Percentiles rank a stretch among this genome's conserved stretches.
These are phyloP conservation scores for Suillus subluteus DNA, from an alignment of 768 basidiomycete species.

Conservation along the genomic window DNA sequence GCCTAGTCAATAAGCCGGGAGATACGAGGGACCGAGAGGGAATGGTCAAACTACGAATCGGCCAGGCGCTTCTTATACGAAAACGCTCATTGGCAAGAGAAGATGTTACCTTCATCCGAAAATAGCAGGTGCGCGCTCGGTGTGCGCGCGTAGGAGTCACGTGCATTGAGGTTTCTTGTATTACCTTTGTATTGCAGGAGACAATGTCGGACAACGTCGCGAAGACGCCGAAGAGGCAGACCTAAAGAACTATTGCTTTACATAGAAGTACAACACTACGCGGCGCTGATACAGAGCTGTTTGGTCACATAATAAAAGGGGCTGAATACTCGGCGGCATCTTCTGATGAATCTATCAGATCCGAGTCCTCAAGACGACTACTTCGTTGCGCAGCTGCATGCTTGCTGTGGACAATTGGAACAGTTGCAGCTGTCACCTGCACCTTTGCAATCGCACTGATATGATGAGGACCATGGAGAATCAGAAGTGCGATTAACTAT, in stretches of 20 bases:
- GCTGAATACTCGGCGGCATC: neutral
- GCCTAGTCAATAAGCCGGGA: slow-evolving; percentile 21
- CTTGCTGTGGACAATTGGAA: slow-evolving; percentile 14
- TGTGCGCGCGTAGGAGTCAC: slow-evolving; percentile 7
- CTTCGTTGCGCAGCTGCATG: slow-evolving; percentile 24
- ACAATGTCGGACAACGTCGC: slow-evolving; percentile 6
- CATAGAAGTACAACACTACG: neutral
- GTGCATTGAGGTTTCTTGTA: slow-evolving; percentile 17
- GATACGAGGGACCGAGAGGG: neutral
- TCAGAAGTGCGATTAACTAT: neutral
- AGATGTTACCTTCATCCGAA: slow-evolving; percentile 19
- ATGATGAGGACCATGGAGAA: neutral
- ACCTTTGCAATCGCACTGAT: slow-evolving; percentile 28
- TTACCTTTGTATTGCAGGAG: neutral
- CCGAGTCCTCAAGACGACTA: slow-evolving; percentile 7
- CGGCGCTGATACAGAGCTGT: neutral
- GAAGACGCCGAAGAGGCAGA: neutral
- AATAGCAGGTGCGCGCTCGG: slow-evolving; percentile 12
- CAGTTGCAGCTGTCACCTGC: slow-evolving; percentile 23
- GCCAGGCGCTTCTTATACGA: slow-evolving; percentile 11
- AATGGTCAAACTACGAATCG: neutral
- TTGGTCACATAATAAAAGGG: neutral
- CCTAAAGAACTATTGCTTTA: neutral
- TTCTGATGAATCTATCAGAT: neutral
- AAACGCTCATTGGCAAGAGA: slow-evolving; percentile 6